These are phyloP conservation scores for Prunus kanzakura DNA, from an alignment of 306 rosid species.

Conservation along the genomic window DNA sequence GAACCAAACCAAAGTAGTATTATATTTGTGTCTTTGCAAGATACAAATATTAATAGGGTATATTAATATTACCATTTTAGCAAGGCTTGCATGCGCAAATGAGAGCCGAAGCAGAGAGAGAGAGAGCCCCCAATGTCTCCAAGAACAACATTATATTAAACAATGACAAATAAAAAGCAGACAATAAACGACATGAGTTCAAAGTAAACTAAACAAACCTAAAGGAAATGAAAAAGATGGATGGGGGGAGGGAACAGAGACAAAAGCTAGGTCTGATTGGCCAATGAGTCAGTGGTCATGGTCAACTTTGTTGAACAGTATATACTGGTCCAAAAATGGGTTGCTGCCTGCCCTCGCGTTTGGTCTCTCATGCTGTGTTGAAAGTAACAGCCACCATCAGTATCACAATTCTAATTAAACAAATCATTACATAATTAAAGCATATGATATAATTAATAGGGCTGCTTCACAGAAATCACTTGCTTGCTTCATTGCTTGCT, in stretches of 20 bases:
- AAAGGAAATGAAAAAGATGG: neutral
- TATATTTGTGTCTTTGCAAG: neutral
- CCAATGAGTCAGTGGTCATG: constrained; percentile 27
- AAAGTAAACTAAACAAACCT: constrained; percentile 23
- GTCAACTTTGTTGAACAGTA: constrained; percentile 33
- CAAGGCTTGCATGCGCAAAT: neutral
- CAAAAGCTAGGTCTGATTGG: neutral
- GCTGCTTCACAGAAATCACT: constrained; percentile 1
- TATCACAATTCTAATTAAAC: neutral
- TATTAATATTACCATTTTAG: neutral
- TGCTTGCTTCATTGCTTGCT: neutral
- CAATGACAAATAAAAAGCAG: neutral
- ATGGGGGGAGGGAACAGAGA: neutral
- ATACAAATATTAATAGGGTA: too few relatives aligned
- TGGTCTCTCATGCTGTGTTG: constrained; percentile 1
- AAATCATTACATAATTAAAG: neutral
- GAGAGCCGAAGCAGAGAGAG: neutral
- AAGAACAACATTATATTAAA: constrained; percentile 1
- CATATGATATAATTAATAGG: neutral
- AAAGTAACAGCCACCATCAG: constrained; percentile 35
- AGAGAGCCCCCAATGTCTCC: too few relatives aligned
- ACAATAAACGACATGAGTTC: constrained; percentile 24
- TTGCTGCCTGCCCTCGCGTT: neutral
- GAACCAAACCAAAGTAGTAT: too few relatives aligned
- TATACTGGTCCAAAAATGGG: constrained; percentile 3